These are phyloP conservation scores for Phytopythium delawarense DNA, from an alignment of 352 stramenopile genomes.

Conservation along the genomic window DNA sequence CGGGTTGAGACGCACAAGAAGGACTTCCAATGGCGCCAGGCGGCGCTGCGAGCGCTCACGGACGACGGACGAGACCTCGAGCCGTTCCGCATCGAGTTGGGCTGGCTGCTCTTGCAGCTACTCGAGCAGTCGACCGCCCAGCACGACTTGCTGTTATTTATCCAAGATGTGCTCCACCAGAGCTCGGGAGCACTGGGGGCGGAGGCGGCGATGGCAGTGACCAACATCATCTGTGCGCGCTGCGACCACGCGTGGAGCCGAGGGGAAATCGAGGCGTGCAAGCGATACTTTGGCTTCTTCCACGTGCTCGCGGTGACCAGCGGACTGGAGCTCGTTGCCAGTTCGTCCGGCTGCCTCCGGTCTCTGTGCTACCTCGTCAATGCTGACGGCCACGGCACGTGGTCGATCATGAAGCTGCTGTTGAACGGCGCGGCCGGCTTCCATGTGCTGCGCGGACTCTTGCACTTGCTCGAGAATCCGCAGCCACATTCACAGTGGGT, in stretches of 20 bases:
- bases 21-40: constrained; percentile 63
- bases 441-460: constrained; percentile 61
- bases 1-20: constrained; percentile 43
- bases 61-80: constrained; percentile 60
- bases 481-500: constrained; percentile 57
- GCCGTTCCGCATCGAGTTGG: constrained; percentile 66
- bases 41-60: constrained; percentile 56
- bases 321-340: constrained; percentile 54
- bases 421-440: constrained; percentile 61
- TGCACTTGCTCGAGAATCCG: constrained; percentile 72
- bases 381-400: constrained; percentile 74
- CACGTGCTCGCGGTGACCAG: constrained; percentile 55
- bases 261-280: constrained; percentile 69
- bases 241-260: constrained; percentile 72
- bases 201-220: constrained; percentile 67
- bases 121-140: constrained; percentile 82
- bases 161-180: constrained; percentile 68
- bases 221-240: constrained; percentile 54
- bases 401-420: constrained; percentile 78
- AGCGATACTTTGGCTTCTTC: constrained; percentile 71
- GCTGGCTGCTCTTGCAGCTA: constrained; percentile 69
- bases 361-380: constrained; percentile 85
- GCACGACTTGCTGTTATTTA: constrained; percentile 61
- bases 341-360: constrained; percentile 52
- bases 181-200: constrained; percentile 52